A percentile compares a stretch with the other conserved stretches of the same genome.
Evolutionary conservation across 2,329 filamentous ascomycete species (phyloP).

Genomic region (Fusarium sp.): DNA sequence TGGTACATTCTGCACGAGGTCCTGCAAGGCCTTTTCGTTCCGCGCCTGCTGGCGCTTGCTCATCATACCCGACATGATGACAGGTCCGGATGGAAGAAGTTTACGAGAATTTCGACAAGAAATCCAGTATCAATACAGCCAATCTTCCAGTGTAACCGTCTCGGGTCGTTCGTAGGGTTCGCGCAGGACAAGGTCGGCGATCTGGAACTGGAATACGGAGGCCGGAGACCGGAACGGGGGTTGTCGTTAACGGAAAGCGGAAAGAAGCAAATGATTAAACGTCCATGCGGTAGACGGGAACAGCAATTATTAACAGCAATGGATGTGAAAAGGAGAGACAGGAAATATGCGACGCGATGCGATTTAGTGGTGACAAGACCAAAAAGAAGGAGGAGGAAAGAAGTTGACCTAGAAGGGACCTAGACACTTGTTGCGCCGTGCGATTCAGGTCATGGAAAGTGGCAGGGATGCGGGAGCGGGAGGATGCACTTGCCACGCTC

Average conservation of each 20-base stretch:
- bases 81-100: conserved; percentile 12
- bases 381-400: conserved; percentile 39
- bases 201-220: conserved; percentile 29
- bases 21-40: conserved; percentile 92
- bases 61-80: conserved; percentile 76
- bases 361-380: conserved; percentile 31
- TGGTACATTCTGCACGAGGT: conserved; percentile 83
- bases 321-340: conserved; percentile 36
- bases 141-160: conserved; percentile 36
- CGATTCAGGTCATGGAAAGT: conserved; percentile 44
- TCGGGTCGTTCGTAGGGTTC: conserved; percentile 37
- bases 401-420: conserved; percentile 26
- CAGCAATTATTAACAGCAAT: conserved; percentile 39
- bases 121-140: conserved; percentile 18
- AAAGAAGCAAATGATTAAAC: conserved; percentile 34
- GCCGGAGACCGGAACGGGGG: conserved; percentile 28
- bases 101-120: conserved; percentile 10
- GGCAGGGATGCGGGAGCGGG: conserved; percentile 32
- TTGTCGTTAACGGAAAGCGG: conserved; percentile 25
- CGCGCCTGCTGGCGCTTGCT: conserved; percentile 98
- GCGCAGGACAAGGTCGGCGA: conserved; percentile 27
- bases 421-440: conserved; percentile 39
- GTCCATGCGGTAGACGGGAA: conserved; percentile 25
- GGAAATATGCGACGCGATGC: conserved; percentile 27
- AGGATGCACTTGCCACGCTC: conserved; percentile 35